These are phyloP conservation scores for Ustilago trichophora DNA, from an alignment of 1,284 basidiomycete species.

Conservation along the genomic window DNA sequence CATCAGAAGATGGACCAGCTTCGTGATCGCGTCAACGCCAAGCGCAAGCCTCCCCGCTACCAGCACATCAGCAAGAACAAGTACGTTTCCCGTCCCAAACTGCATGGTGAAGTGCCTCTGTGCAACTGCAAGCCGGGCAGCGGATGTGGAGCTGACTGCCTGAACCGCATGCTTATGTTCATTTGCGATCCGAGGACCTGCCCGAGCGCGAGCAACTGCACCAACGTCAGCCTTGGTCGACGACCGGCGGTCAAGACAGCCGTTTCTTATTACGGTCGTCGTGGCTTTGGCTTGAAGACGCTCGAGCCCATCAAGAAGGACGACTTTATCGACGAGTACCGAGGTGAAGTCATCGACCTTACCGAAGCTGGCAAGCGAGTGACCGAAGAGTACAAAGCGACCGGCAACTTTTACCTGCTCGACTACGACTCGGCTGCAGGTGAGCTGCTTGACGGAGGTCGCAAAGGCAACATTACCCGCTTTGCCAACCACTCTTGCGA, in stretches of 20 bases:
- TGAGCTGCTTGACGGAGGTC: conserved; percentile 60
- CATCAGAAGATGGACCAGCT: conserved; percentile 32
- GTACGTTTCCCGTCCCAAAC: conserved; percentile 48
- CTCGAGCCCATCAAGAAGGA: conserved; percentile 47
- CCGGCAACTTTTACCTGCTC: conserved; percentile 59
- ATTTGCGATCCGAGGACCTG: conserved; percentile 58
- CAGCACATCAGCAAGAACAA: conserved; percentile 53
- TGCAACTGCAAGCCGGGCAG: conserved; percentile 54
- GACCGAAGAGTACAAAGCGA: conserved; percentile 50
- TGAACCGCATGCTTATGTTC: conserved; percentile 58
- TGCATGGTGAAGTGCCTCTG: conserved; percentile 52
- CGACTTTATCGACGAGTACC: conserved; percentile 60
- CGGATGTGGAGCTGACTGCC: conserved; percentile 53
- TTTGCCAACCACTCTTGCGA: conserved; percentile 64
- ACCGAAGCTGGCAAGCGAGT: conserved; percentile 52
- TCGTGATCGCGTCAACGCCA: conserved; percentile 46
- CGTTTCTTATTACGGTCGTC: conserved; percentile 49
- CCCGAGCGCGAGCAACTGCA: conserved; percentile 57
- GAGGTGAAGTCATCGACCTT: conserved; percentile 61
- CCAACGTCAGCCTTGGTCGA: conserved; percentile 57
- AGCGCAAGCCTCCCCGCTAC: conserved; percentile 54
- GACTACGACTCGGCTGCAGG: conserved; percentile 61
- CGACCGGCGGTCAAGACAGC: conserved; percentile 45
- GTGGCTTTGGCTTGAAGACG: conserved; percentile 59
- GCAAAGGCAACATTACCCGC: conserved; percentile 60